Conservation (phyloP, 1,284 basidiomycete species). For the Volvariella surrecta region DNA sequence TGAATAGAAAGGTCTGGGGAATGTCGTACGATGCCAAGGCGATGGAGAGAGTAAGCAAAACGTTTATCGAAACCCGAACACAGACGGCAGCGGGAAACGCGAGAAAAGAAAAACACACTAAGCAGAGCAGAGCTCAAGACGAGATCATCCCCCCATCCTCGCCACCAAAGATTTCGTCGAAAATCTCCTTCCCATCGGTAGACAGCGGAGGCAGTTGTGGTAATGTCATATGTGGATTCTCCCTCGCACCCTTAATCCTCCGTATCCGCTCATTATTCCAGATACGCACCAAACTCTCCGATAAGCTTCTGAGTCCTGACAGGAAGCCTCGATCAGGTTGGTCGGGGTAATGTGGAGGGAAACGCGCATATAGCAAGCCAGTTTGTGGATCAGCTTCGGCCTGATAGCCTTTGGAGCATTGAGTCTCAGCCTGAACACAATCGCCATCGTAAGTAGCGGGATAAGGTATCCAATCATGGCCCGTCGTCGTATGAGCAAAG, state of each 20-base stretch:
- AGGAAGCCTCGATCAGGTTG: constrained; percentile 93
- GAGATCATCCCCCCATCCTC: constrained; percentile 65
- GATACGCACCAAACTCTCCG: constrained; percentile 66
- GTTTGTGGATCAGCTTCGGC: constrained; percentile 72
- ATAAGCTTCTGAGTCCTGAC: constrained; percentile 82
- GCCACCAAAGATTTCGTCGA: constrained; percentile 64
- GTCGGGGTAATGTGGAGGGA: constrained; percentile 86
- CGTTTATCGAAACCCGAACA: not conserved
- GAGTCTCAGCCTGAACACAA: constrained; percentile 16
- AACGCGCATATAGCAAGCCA: constrained; percentile 77
- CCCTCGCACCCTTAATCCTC: constrained; percentile 54
- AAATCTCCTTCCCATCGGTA: constrained; percentile 67
- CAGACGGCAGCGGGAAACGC: not conserved
- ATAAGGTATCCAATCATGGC: constrained; percentile 78
- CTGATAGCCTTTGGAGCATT: constrained; percentile 50
- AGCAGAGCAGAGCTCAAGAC: constrained; percentile 35
- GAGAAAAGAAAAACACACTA: not conserved
- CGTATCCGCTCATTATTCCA: constrained; percentile 78
- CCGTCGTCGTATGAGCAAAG: constrained; percentile 98
- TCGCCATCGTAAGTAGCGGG: constrained; percentile 32
- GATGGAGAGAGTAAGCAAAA: not conserved
- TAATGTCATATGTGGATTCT: constrained; percentile 38
- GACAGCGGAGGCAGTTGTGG: constrained; percentile 54
- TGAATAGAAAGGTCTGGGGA: not conserved
- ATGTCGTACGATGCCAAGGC: constrained; percentile 10